A percentile compares a stretch with the other conserved stretches of the same genome.
phyloP scores from a whole-genome alignment of 805 yeast genomes.

The Ogataea polymorpha region DNA sequence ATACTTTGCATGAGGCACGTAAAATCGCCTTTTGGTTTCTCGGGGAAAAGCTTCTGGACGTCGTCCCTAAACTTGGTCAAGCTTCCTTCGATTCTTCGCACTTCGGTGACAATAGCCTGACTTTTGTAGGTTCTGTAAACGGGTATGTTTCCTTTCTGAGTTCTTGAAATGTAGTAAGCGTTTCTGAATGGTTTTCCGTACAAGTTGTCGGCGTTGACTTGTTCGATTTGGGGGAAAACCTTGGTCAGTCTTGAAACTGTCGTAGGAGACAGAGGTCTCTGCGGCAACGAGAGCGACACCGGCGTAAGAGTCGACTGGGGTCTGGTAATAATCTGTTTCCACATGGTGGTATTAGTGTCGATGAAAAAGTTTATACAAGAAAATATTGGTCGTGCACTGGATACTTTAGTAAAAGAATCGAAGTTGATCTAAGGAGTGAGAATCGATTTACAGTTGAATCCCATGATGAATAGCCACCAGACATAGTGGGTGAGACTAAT shows the following conservation, averaged over 20 bases:
- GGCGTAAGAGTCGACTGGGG: slow-evolving; percentile 16
- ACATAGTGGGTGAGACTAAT: too few relatives aligned
- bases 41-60: slow-evolving; percentile 48
- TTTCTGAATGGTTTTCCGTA: slow-evolving; percentile 34
- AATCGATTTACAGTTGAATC: neutral
- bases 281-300: neutral
- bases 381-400: neutral
- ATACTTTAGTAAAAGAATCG: neutral
- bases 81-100: slow-evolving; percentile 70
- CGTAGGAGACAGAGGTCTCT: neutral
- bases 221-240: slow-evolving; percentile 27
- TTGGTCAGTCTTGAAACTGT: slow-evolving; percentile 14
- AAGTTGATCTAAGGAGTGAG: neutral
- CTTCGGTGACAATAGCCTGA: slow-evolving; percentile 64
- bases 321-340: slow-evolving; percentile 13
- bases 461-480: too few relatives aligned
- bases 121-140: slow-evolving; percentile 69
- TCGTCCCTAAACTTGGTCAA: slow-evolving; percentile 63
- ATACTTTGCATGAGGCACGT: slow-evolving; percentile 48
- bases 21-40: slow-evolving; percentile 42
- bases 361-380: slow-evolving; percentile 1
- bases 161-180: slow-evolving; percentile 45
- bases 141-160: slow-evolving; percentile 71
- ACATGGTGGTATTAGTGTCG: neutral
- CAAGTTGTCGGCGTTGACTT: slow-evolving; percentile 25